Evolutionary conservation across 169 alveolate genomes (phyloP).

Genomic region (Eimeria mitis): DNA sequence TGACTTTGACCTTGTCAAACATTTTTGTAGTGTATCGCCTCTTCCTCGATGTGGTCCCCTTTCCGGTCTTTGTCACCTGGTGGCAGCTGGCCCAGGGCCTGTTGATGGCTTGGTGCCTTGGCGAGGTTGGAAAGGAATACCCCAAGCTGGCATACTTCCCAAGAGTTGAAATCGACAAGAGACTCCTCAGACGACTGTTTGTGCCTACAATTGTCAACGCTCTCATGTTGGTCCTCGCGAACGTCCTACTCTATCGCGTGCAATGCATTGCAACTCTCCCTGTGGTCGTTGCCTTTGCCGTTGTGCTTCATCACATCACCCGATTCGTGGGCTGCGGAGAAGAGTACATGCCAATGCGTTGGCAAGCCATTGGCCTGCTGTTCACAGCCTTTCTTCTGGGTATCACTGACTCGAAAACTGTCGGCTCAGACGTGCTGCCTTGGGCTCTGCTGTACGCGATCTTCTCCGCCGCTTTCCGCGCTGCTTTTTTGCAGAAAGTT

Average conservation of each 20-base stretch:
- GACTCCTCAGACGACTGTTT: slow-evolving; percentile 88
- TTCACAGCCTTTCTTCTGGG: slow-evolving; percentile 93
- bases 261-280: slow-evolving; percentile 96
- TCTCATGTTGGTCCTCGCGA: slow-evolving; percentile 94
- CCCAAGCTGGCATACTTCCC: slow-evolving; percentile 94
- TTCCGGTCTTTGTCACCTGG: slow-evolving; percentile 96
- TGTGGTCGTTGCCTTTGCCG: slow-evolving; percentile 95
- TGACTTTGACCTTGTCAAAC: slow-evolving; percentile 92
- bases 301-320: slow-evolving; percentile 96
- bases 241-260: slow-evolving; percentile 92
- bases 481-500: slow-evolving; percentile 95
- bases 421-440: slow-evolving; percentile 93
- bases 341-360: slow-evolving; percentile 94
- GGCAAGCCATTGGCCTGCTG: slow-evolving; percentile 93
- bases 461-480: slow-evolving; percentile 95
- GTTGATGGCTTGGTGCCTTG: slow-evolving; percentile 95
- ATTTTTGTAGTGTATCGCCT: slow-evolving; percentile 95
- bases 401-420: slow-evolving; percentile 93
- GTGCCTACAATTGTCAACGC: slow-evolving; percentile 94
- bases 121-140: slow-evolving; percentile 92
- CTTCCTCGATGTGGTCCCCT: slow-evolving; percentile 94
- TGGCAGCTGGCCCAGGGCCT: slow-evolving; percentile 96
- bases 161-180: slow-evolving; percentile 88
- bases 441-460: slow-evolving; percentile 93
- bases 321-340: slow-evolving; percentile 96